Evolutionary conservation across 805 yeast genomes (phyloP), one percentile per base, ranked within the genome.

Genomic region (Nakazawaea siamensis): DNA sequence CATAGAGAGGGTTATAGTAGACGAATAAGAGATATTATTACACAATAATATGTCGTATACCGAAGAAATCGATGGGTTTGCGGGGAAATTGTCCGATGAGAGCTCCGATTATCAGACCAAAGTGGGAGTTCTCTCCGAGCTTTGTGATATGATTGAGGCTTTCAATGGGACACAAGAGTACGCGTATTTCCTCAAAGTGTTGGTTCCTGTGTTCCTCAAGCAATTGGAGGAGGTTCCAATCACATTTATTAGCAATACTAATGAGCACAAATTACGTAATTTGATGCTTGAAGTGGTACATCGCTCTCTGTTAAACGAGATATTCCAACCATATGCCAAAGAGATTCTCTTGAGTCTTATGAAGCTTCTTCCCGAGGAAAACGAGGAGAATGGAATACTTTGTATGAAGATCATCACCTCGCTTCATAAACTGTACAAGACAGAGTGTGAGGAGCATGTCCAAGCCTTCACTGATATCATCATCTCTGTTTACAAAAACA

Each of bases 371-470:
- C 73, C 70, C 14, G 65, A 61, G 12, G 99, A 94, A 50, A 92
- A 92, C 53, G 99, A 94, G 55, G 97, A 88, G 42, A 92, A 92
- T 54, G 97, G 97, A 33, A 85, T 87, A 1, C 65, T 86, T 34
- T 81, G 94, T 54, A 76, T 92, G 81, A 87, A 85, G 52, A 79
- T 86, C 37, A 68, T 88, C 33, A 85, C 97, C 13, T 73, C 81
- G 20, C 60, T 90, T 31, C 95, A 88, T 60, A 82, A 92, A 54
- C 74, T 88, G 2, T 90, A 82, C 61, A 90, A 85, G 59, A 51
- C 68, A 11, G 62, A 66, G 17, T 60, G 88, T 34, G 63, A 69
- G 13, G 87, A 76, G 13, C 76, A 79, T 45, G 95, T 90, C 2
- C 79, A 73, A 42, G 77, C 80, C 2, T 94, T 92, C 46, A 72